Conservation (phyloP, 495 filamentous ascomycete genomes). For the Trichoderma virens region DNA sequence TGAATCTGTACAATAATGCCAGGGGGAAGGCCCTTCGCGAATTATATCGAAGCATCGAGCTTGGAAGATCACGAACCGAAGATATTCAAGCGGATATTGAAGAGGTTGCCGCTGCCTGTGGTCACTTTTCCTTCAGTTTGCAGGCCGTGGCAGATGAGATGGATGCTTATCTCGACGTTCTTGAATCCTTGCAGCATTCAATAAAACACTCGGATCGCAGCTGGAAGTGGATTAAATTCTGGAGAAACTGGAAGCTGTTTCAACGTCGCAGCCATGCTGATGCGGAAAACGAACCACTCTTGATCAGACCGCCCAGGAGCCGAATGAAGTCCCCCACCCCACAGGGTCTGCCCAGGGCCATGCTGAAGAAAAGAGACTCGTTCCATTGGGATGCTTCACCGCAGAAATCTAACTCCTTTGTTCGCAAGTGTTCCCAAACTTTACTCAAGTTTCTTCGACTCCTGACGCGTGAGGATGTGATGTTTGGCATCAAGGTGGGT, state of each 20-base stretch:
- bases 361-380: conserved; percentile 34
- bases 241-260: conserved; percentile 40
- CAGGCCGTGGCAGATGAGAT: conserved; percentile 86
- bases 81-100: conserved; percentile 88
- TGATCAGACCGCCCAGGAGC: conserved; percentile 26
- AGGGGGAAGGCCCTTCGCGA: conserved; percentile 65
- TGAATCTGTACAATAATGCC: conserved; percentile 66
- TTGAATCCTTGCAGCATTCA: conserved; percentile 73
- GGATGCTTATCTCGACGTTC: conserved; percentile 66
- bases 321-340: conserved; percentile 37
- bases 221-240: conserved; percentile 86
- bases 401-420: conserved; percentile 22
- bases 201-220: conserved; percentile 53
- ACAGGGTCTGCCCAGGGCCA: conserved; percentile 37
- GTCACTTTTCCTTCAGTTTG: conserved; percentile 86
- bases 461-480: conserved; percentile 45
- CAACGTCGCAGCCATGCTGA: conserved; percentile 36
- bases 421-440: conserved; percentile 30
- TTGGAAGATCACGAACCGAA: conserved; percentile 53
- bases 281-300: conserved; percentile 38
- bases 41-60: conserved; percentile 70
- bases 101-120: conserved; percentile 91
- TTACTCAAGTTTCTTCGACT: conserved; percentile 31
- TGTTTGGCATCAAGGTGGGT: conserved; percentile 87
- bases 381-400: conserved; percentile 35